A percentile compares a stretch with the other conserved stretches of the same genome.
These are phyloP conservation scores for Thuja plicata DNA, from an alignment of 83 land plant genomes.

Conservation along the genomic window DNA sequence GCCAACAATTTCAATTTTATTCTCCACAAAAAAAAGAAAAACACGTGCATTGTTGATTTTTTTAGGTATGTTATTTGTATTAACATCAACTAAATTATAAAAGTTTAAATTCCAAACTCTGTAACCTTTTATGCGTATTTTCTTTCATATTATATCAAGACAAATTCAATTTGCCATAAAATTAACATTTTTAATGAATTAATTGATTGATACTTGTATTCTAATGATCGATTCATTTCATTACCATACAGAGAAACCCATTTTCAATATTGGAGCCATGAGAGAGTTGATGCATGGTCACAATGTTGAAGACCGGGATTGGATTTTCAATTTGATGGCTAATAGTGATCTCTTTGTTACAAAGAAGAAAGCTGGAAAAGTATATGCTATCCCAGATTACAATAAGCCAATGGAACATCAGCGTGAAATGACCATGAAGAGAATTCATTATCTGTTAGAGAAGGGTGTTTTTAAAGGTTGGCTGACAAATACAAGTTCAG, in stretches of 20 bases:
- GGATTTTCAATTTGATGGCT: conserved; percentile 61
- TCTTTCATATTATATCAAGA: too few relatives aligned
- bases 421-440: conserved; percentile 74
- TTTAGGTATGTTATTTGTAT: too few relatives aligned
- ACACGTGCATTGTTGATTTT: too few relatives aligned
- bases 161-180: too few relatives aligned
- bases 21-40: too few relatives aligned
- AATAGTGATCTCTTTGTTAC: conserved; percentile 64
- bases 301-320: conserved; percentile 56
- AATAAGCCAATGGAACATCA: conserved; percentile 88
- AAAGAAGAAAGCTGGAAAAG: conserved; percentile 21
- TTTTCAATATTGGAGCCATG: conserved; percentile 50
- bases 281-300: conserved; percentile 73
- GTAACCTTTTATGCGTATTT: too few relatives aligned
- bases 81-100: too few relatives aligned
- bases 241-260: conserved; percentile 20
- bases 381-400: conserved; percentile 67
- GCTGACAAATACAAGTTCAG: conserved; percentile 40
- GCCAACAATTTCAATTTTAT: too few relatives aligned
- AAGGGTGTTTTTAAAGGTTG: conserved; percentile 76
- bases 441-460: conserved; percentile 55
- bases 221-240: not conserved
- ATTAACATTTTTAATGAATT: too few relatives aligned
- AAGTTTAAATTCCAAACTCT: too few relatives aligned
- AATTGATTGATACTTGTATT: too few relatives aligned